phyloP scores from a whole-genome alignment of 2,329 filamentous ascomycete genomes.

The Diaporthe batatas region DNA sequence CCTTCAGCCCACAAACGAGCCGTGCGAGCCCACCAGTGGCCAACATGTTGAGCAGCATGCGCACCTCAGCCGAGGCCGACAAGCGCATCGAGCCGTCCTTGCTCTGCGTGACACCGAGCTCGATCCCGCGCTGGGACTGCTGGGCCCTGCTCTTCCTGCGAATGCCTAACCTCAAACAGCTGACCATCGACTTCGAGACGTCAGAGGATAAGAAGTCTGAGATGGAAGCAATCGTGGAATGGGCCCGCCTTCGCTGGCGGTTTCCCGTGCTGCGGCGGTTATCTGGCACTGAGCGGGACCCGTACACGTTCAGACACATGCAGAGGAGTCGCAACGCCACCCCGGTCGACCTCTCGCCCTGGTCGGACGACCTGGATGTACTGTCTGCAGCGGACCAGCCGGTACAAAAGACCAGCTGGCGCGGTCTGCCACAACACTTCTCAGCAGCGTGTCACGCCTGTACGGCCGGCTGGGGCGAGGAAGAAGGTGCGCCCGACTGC shows the following conservation, averaged over 20 bases:
- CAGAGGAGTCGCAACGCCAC: background rate
- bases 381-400: conserved; percentile 8
- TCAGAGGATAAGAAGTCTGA: conserved; percentile 31
- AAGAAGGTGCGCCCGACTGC: background rate
- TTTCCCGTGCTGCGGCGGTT: conserved; percentile 20
- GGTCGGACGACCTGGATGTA: background rate
- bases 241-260: conserved; percentile 27
- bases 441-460: conserved; percentile 1
- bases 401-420: conserved; percentile 24
- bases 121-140: background rate
- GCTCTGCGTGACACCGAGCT: background rate
- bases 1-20: background rate
- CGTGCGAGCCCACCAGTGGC: too few species aligned
- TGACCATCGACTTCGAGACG: conserved; percentile 40
- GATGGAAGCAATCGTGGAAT: conserved; percentile 34
- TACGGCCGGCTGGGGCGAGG: background rate
- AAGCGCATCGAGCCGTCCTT: background rate
- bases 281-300: conserved; percentile 4
- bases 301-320: background rate
- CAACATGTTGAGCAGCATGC: background rate
- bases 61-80: background rate
- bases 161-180: conserved; percentile 25
- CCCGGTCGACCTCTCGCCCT: conserved; percentile 10
- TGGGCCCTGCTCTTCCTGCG: conserved; percentile 37
- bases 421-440: conserved; percentile 21